Percentiles rank a stretch among this genome's conserved stretches.
Conservation (phyloP, 129 eudicot species). For the Centella asiatica region DNA sequence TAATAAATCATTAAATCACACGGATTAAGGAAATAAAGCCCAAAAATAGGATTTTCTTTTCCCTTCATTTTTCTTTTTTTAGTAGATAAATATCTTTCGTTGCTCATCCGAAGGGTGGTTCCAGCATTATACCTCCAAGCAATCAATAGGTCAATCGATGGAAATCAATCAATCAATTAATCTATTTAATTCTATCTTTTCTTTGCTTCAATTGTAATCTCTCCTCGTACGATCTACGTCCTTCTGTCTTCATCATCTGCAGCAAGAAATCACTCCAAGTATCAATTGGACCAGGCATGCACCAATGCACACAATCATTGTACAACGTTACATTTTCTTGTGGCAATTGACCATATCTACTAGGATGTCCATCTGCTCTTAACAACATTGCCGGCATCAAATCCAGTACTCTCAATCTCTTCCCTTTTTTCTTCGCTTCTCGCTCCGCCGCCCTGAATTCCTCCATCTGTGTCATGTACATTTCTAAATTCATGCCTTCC, state of each 20-base stretch:
- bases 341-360: constrained; percentile 84
- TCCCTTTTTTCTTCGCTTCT: constrained; percentile 40
- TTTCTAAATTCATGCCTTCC: constrained; percentile 57
- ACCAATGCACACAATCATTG: constrained; percentile 89
- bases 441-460: constrained; percentile 50
- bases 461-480: constrained; percentile 59
- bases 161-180: background rate
- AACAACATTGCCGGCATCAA: constrained; percentile 57
- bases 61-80: too few species aligned
- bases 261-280: constrained; percentile 75
- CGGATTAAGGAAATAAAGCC: constrained; percentile 1
- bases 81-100: too few species aligned
- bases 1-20: too few species aligned
- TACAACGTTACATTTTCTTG: constrained; percentile 47
- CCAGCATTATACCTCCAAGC: background rate
- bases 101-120: too few species aligned
- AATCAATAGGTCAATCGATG: background rate
- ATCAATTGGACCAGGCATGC: constrained; percentile 91
- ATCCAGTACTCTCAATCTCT: constrained; percentile 50
- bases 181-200: constrained; percentile 1
- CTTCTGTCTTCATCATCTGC: constrained; percentile 65
- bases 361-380: constrained; percentile 97
- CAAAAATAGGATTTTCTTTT: too few species aligned
- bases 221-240: constrained; percentile 37
- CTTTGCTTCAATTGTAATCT: constrained; percentile 23